These are phyloP conservation scores for Tulasnella sp. DNA, from an alignment of 768 basidiomycete genomes.

Conservation along the genomic window DNA sequence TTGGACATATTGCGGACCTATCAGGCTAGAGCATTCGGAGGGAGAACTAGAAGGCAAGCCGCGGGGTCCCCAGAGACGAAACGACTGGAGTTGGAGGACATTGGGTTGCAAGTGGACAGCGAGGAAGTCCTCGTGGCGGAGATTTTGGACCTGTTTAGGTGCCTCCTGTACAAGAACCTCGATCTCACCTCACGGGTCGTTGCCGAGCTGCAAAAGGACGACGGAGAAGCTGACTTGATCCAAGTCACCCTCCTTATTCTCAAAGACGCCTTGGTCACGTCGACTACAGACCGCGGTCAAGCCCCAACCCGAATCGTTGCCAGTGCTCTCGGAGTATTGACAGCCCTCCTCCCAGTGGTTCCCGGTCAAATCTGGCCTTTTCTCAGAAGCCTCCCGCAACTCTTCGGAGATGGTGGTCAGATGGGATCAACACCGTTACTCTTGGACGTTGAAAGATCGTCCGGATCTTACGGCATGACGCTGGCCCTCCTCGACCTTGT, in stretches of 20 bases:
- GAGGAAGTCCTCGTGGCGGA: conserved; percentile 59
- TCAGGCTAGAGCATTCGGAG: conserved; percentile 23
- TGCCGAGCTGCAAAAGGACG: conserved; percentile 49
- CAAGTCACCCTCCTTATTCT: conserved; percentile 72
- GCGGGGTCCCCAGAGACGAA: neutral
- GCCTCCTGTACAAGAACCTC: conserved; percentile 57
- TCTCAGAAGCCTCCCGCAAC: conserved; percentile 61
- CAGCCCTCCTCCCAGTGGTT: conserved; percentile 62
- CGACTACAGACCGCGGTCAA: conserved; percentile 17
- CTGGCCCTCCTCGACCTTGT: conserved; percentile 66
- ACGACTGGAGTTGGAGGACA: conserved; percentile 45
- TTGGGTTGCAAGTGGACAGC: conserved; percentile 58
- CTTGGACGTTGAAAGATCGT: conserved; percentile 56
- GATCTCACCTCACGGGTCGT: conserved; percentile 52
- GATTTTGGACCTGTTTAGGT: conserved; percentile 66
- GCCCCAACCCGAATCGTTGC: conserved; percentile 52
- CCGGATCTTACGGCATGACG: conserved; percentile 74
- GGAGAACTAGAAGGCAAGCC: neutral
- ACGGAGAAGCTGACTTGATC: conserved; percentile 56
- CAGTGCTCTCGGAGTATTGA: conserved; percentile 70
- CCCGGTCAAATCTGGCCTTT: conserved; percentile 85
- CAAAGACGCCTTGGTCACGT: conserved; percentile 56
- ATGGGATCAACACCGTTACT: conserved; percentile 50
- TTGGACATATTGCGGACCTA: conserved; percentile 73
- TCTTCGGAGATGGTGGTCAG: conserved; percentile 50